Conservation (phyloP, 225 moss, liverwort and hornwort species). For the Sphagnum contortum region DNA sequence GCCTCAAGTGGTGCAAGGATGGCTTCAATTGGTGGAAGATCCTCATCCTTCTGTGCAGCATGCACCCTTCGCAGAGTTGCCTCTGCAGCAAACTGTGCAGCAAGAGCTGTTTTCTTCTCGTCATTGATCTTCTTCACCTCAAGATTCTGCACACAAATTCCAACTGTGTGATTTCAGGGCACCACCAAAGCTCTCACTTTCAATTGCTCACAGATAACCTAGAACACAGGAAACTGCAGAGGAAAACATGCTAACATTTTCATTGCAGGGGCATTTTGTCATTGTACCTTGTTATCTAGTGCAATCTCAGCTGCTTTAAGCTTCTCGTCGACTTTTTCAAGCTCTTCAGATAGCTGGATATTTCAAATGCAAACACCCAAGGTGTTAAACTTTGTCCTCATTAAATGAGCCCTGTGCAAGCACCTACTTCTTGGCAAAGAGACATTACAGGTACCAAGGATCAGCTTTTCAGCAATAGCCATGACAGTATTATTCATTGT, state of each 20-base stretch:
- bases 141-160: slow-evolving; percentile 8
- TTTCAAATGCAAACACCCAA: background rate
- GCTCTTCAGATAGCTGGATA: slow-evolving; percentile 12
- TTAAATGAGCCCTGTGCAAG: too few relatives aligned
- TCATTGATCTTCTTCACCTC: slow-evolving; percentile 17
- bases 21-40: slow-evolving; percentile 16
- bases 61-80: slow-evolving; percentile 22
- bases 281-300: slow-evolving; percentile 8
- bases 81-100: slow-evolving; percentile 21
- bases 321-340: slow-evolving; percentile 10
- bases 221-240: background rate
- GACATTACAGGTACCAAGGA: too few relatives aligned
- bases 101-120: slow-evolving; percentile 13
- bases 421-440: too few relatives aligned
- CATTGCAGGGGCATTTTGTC: background rate
- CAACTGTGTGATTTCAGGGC: background rate
- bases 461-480: too few relatives aligned
- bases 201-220: too few relatives aligned
- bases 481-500: too few relatives aligned
- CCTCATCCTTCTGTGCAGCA: slow-evolving; percentile 19
- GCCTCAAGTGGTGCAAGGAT: slow-evolving; percentile 17
- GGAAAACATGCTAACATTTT: background rate
- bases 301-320: background rate
- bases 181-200: background rate
- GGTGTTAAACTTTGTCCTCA: too few relatives aligned